These are phyloP conservation scores for Diaporthe helianthi DNA, from an alignment of 2,329 filamentous ascomycete species.

Conservation along the genomic window DNA sequence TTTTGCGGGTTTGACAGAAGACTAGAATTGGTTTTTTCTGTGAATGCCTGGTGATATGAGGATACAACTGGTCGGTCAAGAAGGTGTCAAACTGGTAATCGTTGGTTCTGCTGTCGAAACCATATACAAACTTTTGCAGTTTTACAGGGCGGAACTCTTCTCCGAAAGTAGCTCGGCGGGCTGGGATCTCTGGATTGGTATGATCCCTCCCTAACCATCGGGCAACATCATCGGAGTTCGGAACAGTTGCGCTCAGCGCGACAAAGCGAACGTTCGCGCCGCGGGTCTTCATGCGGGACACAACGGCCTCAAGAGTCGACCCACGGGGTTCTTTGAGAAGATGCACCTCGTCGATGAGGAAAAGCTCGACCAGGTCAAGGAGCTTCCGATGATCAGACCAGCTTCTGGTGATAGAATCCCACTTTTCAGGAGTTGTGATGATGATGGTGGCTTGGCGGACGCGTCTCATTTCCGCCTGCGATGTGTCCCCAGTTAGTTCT, in stretches of 20 bases:
- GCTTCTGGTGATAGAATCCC: slow-evolving; percentile 87
- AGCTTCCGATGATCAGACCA: slow-evolving; percentile 83
- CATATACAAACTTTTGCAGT: slow-evolving; percentile 78
- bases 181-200: slow-evolving; percentile 65
- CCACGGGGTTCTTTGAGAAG: slow-evolving; percentile 82
- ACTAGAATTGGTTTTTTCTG: slow-evolving; percentile 80
- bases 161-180: slow-evolving; percentile 73
- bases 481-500: slow-evolving; percentile 84
- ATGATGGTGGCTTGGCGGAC: slow-evolving; percentile 82
- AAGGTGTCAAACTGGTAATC: slow-evolving; percentile 79
- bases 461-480: slow-evolving; percentile 67
- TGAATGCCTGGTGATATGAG: slow-evolving; percentile 71
- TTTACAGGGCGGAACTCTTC: slow-evolving; percentile 83
- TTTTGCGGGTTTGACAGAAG: slow-evolving; percentile 81
- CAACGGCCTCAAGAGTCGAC: slow-evolving; percentile 81
- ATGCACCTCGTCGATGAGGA: slow-evolving; percentile 88
- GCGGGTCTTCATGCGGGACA: slow-evolving; percentile 86
- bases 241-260: slow-evolving; percentile 82
- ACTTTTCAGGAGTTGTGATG: slow-evolving; percentile 88
- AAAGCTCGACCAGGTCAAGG: slow-evolving; percentile 77
- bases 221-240: slow-evolving; percentile 82
- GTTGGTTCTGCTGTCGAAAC: slow-evolving; percentile 69
- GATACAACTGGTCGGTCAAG: slow-evolving; percentile 70
- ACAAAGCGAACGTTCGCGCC: slow-evolving; percentile 79
- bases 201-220: slow-evolving; percentile 76